Evolutionary conservation across 2,329 filamentous ascomycete species (phyloP), one percentile per base, ranked within the genome.

Genomic region (Colletotrichum sp.): DNA sequence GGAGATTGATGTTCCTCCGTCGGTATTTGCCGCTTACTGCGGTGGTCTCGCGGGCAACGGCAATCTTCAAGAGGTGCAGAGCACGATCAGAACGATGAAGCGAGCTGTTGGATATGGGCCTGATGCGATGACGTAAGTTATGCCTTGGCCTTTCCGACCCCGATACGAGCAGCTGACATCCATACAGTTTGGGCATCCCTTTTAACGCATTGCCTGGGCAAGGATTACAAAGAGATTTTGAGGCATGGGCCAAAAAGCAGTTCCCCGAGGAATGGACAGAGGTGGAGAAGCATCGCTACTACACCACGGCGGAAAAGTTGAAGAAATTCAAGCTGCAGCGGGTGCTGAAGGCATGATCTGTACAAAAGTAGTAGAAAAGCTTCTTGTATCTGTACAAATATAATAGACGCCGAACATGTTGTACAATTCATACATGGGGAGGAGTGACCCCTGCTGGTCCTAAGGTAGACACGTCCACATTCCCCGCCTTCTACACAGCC

Each of bases 11-110:
- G 89, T 98, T 28, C 94, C 95, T 49, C 89, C 90, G 26, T 84
- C 89, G 4, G 91, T 99, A 15, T 96, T 95, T 85, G 91, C 91
- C 24, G 92, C 93, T 2, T 99, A 98, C 82, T 88, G 94, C 64
- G 94, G 92, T 10, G 95, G 95, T 1, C 84, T 98, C 71, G 95
- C 94, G 1, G 92, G 93, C 5, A 94, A 95, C 78, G 93, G 92
- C 28, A 89, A 93, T 66, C 89, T 95, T 63, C 91, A 95, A 24
- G 92, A 94, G 79, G 93, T 93, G 4, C 91, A 92, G 79, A 86
- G 88, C 73, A 87, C 95, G 39, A 87, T 98, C 59, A 88, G 92
- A 78, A 89, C 90, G 34, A 95, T 95, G 87, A 90, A 93, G 78
- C 87, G 88, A 66, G 91, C 92, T 72, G 90, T 93, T 72, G 95